Percentiles rank a stretch among this genome's conserved stretches.
phyloP scores from a whole-genome alignment of 2,329 filamentous ascomycete genomes.

The Claviceps sp. region DNA sequence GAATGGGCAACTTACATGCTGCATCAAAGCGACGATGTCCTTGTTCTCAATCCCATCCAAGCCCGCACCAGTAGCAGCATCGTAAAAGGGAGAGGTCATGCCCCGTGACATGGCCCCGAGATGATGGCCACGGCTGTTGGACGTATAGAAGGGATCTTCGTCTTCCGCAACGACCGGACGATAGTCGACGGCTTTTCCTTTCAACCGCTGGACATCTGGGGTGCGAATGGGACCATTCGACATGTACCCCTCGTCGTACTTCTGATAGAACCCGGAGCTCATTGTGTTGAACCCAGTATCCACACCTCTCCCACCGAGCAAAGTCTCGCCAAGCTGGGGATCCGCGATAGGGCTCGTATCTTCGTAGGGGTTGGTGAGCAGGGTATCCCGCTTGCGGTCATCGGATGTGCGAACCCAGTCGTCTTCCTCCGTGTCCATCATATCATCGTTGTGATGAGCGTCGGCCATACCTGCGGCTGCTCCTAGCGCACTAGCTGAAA shows the following conservation, averaged over 20 bases:
- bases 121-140: slow-evolving; percentile 48
- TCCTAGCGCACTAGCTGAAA: slow-evolving; percentile 39
- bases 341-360: slow-evolving; percentile 49
- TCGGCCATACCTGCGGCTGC: slow-evolving; percentile 33
- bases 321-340: slow-evolving; percentile 35
- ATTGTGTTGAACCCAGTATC: slow-evolving; percentile 36
- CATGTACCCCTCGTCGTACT: slow-evolving; percentile 80
- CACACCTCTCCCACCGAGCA: slow-evolving; percentile 28
- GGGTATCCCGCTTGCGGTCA: slow-evolving; percentile 51
- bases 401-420: slow-evolving; percentile 51
- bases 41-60: slow-evolving; percentile 90
- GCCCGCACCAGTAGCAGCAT: slow-evolving; percentile 73
- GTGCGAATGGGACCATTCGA: slow-evolving; percentile 53
- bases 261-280: slow-evolving; percentile 45
- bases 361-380: slow-evolving; percentile 55
- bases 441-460: slow-evolving; percentile 33
- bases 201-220: slow-evolving; percentile 33
- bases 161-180: slow-evolving; percentile 34
- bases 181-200: slow-evolving; percentile 43
- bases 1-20: slow-evolving; percentile 50
- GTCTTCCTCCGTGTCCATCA: slow-evolving; percentile 42
- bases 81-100: slow-evolving; percentile 79
- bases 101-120: slow-evolving; percentile 86
- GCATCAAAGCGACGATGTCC: slow-evolving; percentile 95
- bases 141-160: slow-evolving; percentile 50